Evolutionary conservation across 2,329 filamentous ascomycete genomes (phyloP).

Genomic region (Decorospora gaudefroyi): DNA sequence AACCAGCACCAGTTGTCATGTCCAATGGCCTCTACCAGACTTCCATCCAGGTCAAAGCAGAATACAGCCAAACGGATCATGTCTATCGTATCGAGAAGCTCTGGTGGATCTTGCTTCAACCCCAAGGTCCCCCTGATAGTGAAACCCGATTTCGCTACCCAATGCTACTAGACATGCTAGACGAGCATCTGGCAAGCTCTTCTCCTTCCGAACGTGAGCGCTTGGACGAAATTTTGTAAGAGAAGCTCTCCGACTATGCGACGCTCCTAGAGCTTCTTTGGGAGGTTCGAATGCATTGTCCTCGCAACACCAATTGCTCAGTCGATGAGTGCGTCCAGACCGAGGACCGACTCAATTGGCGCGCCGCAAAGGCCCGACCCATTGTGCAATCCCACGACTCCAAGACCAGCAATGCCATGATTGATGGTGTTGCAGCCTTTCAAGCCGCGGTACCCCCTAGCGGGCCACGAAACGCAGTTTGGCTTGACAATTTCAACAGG

Average conservation of each 20-base stretch:
- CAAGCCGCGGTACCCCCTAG: background rate
- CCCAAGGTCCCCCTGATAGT: constrained; percentile 15
- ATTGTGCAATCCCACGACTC: background rate
- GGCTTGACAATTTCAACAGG: constrained; percentile 11
- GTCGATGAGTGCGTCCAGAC: constrained; percentile 1
- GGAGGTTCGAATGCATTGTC: constrained; percentile 17
- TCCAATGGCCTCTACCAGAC: background rate
- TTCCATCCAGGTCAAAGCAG: no score
- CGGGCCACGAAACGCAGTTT: constrained; percentile 5
- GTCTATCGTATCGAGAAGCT: constrained; percentile 8
- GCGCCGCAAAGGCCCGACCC: background rate
- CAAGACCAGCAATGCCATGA: no score
- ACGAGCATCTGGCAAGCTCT: constrained; percentile 16
- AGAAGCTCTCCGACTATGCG: constrained; percentile 19
- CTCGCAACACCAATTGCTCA: constrained; percentile 7
- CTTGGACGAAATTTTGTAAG: constrained; percentile 21
- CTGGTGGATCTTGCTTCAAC: constrained; percentile 16
- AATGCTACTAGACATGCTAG: constrained; percentile 20
- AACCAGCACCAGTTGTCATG: no score
- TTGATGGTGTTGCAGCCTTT: no score
- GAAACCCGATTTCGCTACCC: constrained; percentile 9
- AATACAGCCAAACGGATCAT: background rate
- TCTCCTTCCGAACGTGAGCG: constrained; percentile 8
- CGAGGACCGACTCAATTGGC: constrained; percentile 16
- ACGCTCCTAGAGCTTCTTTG: constrained; percentile 16